These are phyloP conservation scores for Cladosporium phlei DNA, from an alignment of 2,329 filamentous ascomycete genomes.

Conservation along the genomic window DNA sequence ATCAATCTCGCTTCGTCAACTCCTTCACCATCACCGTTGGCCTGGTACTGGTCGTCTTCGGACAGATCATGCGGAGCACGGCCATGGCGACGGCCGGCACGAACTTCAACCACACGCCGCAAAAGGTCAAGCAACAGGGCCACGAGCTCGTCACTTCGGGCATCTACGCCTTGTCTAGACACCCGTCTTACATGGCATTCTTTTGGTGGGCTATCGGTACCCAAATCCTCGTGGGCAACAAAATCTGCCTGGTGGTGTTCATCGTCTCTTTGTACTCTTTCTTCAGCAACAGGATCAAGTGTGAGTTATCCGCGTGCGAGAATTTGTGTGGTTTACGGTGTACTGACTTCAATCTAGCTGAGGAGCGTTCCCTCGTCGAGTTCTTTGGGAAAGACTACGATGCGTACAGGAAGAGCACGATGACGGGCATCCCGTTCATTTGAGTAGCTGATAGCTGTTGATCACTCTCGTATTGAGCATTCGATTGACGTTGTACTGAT, in stretches of 20 bases:
- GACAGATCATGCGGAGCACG: constrained; percentile 70
- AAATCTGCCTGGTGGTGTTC: constrained; percentile 71
- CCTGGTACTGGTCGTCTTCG: constrained; percentile 58
- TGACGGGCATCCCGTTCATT: constrained; percentile 78
- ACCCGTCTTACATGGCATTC: constrained; percentile 96
- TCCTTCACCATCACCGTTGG: constrained; percentile 49
- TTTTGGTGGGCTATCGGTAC: constrained; percentile 98
- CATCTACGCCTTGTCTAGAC: constrained; percentile 69
- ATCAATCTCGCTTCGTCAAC: constrained; percentile 36
- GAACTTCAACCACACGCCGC: constrained; percentile 85
- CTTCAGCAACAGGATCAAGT: constrained; percentile 66
- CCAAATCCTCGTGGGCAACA: constrained; percentile 83
- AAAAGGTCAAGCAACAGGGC: constrained; percentile 60
- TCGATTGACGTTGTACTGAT: neutral
- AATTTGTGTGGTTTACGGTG: neutral
- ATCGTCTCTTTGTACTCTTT: constrained; percentile 75
- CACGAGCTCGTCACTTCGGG: constrained; percentile 81
- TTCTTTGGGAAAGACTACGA: constrained; percentile 86
- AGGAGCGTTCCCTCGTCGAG: constrained; percentile 69
- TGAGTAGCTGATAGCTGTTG: no score
- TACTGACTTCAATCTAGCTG: constrained; percentile 45
- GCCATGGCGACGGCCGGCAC: constrained; percentile 87
- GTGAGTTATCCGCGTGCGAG: constrained; percentile 41
- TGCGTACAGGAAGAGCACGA: constrained; percentile 64
- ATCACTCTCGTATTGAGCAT: no score